Evolutionary conservation across 2,329 filamentous ascomycete genomes (phyloP).

Genomic region (Colletotrichum gigasporum): DNA sequence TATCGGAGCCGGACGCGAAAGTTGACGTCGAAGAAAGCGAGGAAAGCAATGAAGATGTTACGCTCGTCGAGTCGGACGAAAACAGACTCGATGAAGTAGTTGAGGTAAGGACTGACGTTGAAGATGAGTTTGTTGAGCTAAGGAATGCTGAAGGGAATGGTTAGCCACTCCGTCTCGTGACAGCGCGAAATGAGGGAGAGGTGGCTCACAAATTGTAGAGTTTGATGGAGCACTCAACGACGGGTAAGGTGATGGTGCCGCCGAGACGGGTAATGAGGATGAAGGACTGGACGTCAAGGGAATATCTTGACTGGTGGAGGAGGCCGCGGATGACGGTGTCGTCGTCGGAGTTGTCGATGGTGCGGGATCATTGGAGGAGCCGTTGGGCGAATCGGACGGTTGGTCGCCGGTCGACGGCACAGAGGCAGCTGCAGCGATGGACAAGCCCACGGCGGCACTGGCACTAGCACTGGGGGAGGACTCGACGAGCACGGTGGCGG

Average conservation of each 20-base stretch:
- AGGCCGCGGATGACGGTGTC: slow-evolving; percentile 37
- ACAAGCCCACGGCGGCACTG: slow-evolving; percentile 18
- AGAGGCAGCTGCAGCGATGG: slow-evolving; percentile 6
- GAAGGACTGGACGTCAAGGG: slow-evolving; percentile 44
- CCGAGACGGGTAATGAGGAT: slow-evolving; percentile 25
- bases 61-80: slow-evolving; percentile 20
- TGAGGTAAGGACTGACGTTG: slow-evolving; percentile 29
- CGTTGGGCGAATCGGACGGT: not conserved
- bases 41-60: slow-evolving; percentile 20
- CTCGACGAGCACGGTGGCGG: slow-evolving; percentile 47
- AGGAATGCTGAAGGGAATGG: slow-evolving; percentile 20
- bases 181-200: not conserved
- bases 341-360: slow-evolving; percentile 32
- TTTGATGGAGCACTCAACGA: slow-evolving; percentile 34
- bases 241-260: slow-evolving; percentile 24
- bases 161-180: not conserved
- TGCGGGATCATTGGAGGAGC: not conserved
- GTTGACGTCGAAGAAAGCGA: slow-evolving; percentile 14
- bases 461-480: slow-evolving; percentile 29
- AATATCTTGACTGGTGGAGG: slow-evolving; percentile 23
- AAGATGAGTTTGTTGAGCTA: slow-evolving; percentile 29
- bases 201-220: slow-evolving; percentile 36
- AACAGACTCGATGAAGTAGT: slow-evolving; percentile 23
- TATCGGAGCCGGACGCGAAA: not conserved
- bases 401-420: slow-evolving; percentile 7